Evolutionary conservation across 1,284 basidiomycete species (phyloP), one percentile per base, ranked within the genome.

Genomic region (Trichosporon ovoides): DNA sequence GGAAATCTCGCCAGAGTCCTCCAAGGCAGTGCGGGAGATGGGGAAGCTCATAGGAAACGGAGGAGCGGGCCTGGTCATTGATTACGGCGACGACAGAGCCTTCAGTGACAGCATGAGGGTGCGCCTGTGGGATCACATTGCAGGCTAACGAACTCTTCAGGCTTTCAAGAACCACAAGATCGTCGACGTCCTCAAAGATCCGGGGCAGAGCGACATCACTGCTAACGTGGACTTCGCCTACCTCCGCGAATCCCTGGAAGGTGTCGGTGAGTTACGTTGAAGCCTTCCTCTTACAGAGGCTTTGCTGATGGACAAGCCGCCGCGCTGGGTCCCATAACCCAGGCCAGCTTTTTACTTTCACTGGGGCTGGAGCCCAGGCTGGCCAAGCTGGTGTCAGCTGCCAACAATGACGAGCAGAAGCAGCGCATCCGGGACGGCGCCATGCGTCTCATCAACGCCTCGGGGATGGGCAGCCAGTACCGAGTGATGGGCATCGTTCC

Each of bases 141-240:
- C 13, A 7, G 2, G 16, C 7, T 10, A 1, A 16, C 19, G 16
- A 20, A 22, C 38, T 31, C 0, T 3, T 4, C 63, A 95, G 88
- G 95, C 88, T 0, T 98, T 99, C 82, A 86, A 87, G 67, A 80
- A 85, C 28, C 96, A 98, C 74, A 81, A 87, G 62, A 84, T 93
- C 19, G 89, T 91, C 0, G 88, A 94, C 70, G 82, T 91, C 0
- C 94, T 98, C 69, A 81, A 87, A 56, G 78, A 82, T 11, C 94
- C 95, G 0, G 95, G 96, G 12, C 82, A 88, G 49, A 88, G 89
- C 48, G 96, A 98, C 75, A 78, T 98, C 52, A 98, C 96, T 0
- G 87, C 88, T 33, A 97, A 98, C 70, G 95, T 99, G 53, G 93
- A 98, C 77, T 99, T 98, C 77, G 83, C 85, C 0, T 90, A 90